A percentile compares a stretch with the other conserved stretches of the same genome.
Evolutionary conservation across 2,329 filamentous ascomycete species (phyloP).

Genomic region (Beauveria brongniartii): DNA sequence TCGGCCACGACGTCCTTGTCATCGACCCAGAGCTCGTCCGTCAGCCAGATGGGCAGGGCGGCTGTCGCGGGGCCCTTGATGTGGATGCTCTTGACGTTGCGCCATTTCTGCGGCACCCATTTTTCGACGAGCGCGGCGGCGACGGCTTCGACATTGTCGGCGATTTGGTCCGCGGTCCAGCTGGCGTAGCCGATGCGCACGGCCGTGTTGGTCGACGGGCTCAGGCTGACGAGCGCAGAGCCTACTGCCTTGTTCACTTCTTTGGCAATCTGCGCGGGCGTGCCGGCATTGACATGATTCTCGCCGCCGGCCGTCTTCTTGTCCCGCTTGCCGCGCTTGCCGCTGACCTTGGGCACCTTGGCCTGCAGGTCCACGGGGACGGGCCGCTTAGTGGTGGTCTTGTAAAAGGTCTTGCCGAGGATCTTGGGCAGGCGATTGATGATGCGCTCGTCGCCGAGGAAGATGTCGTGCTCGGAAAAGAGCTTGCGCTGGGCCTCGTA

Average conservation of each 20-base stretch:
- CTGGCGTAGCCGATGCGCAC: conserved; percentile 70
- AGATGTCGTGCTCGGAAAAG: conserved; percentile 79
- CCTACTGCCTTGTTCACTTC: conserved; percentile 74
- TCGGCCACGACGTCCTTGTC: conserved; percentile 64
- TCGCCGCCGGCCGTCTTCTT: conserved; percentile 37
- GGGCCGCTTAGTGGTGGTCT: conserved; percentile 72
- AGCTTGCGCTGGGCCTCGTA: conserved; percentile 85
- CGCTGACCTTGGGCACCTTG: conserved; percentile 52
- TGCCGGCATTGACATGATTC: conserved; percentile 38
- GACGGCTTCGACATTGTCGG: conserved; percentile 72
- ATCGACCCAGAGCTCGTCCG: conserved; percentile 84
- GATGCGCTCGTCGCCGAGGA: conserved; percentile 87
- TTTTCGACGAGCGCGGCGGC: conserved; percentile 63
- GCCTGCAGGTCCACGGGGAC: conserved; percentile 69
- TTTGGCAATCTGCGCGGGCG: conserved; percentile 60
- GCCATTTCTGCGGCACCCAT: conserved; percentile 80
- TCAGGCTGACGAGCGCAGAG: conserved; percentile 73
- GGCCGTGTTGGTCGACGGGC: conserved; percentile 69
- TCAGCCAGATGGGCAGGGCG: conserved; percentile 88
- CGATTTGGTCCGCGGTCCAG: conserved; percentile 67
- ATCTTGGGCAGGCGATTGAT: conserved; percentile 62
- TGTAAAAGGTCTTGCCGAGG: conserved; percentile 91
- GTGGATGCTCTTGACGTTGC: conserved; percentile 74
- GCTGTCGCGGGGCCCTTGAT: conserved; percentile 86
- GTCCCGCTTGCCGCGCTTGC: conserved; percentile 48